These are phyloP conservation scores for Lactarius vividus DNA, from an alignment of 768 basidiomycete genomes.

Conservation along the genomic window DNA sequence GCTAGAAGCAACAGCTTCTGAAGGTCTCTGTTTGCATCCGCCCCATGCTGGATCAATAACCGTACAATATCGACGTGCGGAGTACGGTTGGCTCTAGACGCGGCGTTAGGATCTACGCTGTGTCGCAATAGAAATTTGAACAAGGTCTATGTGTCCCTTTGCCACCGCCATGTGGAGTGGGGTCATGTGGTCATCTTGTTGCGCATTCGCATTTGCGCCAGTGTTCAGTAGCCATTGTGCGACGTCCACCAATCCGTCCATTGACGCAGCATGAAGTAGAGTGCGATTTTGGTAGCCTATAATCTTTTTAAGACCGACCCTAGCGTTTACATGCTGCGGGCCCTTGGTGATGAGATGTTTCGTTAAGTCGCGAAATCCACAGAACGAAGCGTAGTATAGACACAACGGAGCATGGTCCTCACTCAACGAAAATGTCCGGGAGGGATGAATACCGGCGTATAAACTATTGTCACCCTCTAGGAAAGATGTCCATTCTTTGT, in stretches of 20 bases:
- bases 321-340: not conserved
- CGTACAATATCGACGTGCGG: not conserved
- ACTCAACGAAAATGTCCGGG: no score
- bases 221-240: not conserved
- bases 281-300: not conserved
- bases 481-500: not conserved
- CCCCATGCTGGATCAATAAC: no score
- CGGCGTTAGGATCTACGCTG: not conserved
- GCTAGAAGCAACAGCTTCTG: no score
- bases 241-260: not conserved
- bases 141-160: not conserved
- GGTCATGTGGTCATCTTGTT: not conserved
- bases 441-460: no score
- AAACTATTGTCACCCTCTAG: not conserved
- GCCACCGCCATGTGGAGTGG: not conserved
- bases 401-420: not conserved
- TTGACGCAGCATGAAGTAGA: not conserved
- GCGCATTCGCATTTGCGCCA: not conserved
- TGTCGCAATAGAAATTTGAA: not conserved
- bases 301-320: not conserved
- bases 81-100: no score
- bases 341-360: not conserved
- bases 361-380: not conserved
- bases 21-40: no score
- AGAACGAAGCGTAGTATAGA: not conserved